Evolutionary conservation across 148 eudicot species (phyloP).

Genomic region (Heliosperma pusillum): DNA sequence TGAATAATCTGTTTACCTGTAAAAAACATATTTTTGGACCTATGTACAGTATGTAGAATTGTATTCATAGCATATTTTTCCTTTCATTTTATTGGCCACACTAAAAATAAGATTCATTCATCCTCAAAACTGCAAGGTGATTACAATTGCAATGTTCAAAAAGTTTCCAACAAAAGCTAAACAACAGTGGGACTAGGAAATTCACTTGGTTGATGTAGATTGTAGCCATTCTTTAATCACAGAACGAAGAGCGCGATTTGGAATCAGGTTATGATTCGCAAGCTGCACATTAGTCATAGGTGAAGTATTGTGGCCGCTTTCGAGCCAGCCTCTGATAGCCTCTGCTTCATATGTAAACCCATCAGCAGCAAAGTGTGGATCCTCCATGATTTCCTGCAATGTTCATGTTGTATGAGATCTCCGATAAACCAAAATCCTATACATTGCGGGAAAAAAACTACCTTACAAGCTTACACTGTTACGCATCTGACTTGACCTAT

Average conservation of each 20-base stretch:
- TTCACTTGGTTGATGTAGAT: slow-evolving; percentile 12
- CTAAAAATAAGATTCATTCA: no score
- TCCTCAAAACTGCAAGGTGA: not conserved
- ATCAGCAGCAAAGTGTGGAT: slow-evolving; percentile 82
- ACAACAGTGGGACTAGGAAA: not conserved
- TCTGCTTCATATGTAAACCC: slow-evolving; percentile 81
- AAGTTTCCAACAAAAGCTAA: not conserved
- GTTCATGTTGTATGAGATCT: not conserved
- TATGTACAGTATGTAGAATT: no score
- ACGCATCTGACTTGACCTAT: no score
- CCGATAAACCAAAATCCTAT: not conserved
- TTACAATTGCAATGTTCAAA: not conserved
- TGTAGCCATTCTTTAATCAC: slow-evolving; percentile 76
- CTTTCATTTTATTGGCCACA: no score
- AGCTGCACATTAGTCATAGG: slow-evolving; percentile 72
- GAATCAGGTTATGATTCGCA: slow-evolving; percentile 46
- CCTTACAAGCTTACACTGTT: no score
- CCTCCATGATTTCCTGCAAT: slow-evolving; percentile 80
- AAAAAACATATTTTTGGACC: no score
- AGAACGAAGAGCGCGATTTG: slow-evolving; percentile 75
- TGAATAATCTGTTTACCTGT: no score
- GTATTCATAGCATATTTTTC: no score
- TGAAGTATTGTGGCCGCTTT: slow-evolving; percentile 66
- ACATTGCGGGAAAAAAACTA: no score
- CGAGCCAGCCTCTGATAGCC: slow-evolving; percentile 74